These are phyloP conservation scores for Lactarius pseudohatsudake DNA, from an alignment of 768 basidiomycete genomes.

Conservation along the genomic window DNA sequence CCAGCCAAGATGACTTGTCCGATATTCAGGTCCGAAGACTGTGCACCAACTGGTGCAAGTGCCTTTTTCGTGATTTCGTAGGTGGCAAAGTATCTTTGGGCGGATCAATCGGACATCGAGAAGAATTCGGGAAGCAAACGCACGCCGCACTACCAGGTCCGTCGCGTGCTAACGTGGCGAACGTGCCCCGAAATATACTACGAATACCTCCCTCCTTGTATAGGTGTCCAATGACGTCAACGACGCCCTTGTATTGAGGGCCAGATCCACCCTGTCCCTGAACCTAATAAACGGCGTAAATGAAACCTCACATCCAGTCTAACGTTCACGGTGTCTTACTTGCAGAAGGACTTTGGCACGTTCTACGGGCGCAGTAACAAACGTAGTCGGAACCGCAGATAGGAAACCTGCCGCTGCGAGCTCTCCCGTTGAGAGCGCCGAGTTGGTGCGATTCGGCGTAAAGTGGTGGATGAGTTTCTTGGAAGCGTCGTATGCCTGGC, in stretches of 20 bases:
- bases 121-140: slow-evolving; percentile 36
- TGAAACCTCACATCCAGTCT: background rate
- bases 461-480: slow-evolving; percentile 77
- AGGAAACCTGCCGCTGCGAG: slow-evolving; percentile 92
- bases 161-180: slow-evolving; percentile 92
- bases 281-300: slow-evolving; percentile 81
- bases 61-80: slow-evolving; percentile 93
- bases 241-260: slow-evolving; percentile 81
- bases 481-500: slow-evolving; percentile 88
- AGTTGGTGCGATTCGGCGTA: slow-evolving; percentile 75
- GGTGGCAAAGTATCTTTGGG: slow-evolving; percentile 85
- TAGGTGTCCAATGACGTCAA: slow-evolving; percentile 86
- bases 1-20: slow-evolving; percentile 88
- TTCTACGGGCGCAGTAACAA: slow-evolving; percentile 95
- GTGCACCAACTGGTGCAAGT: slow-evolving; percentile 76
- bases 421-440: slow-evolving; percentile 67
- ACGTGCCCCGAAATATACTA: slow-evolving; percentile 90
- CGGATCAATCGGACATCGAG: slow-evolving; percentile 21
- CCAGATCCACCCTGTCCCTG: slow-evolving; percentile 82
- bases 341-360: slow-evolving; percentile 95
- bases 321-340: slow-evolving; percentile 41
- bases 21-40: slow-evolving; percentile 79
- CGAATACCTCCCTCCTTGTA: slow-evolving; percentile 92
- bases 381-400: slow-evolving; percentile 87
- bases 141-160: slow-evolving; percentile 96